Conservation (phyloP, 2,329 filamentous ascomycete species). For the Fusarium decemcellulare region DNA sequence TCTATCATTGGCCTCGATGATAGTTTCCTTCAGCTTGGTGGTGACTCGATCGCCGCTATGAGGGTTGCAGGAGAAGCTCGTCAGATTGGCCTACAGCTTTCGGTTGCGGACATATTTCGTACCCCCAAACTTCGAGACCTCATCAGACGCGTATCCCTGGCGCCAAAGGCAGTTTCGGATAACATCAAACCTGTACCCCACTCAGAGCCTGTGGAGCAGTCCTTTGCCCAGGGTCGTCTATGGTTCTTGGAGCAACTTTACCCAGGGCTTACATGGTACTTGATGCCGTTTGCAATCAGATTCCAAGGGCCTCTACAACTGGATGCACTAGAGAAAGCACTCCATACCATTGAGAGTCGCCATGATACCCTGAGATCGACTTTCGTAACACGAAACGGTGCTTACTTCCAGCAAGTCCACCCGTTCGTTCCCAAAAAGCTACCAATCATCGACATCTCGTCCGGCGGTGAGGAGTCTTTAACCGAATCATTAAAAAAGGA, state of each 20-base stretch:
- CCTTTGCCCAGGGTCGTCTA: constrained; percentile 10
- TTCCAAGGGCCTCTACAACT: not conserved
- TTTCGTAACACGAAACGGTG: not conserved
- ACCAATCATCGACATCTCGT: constrained; percentile 8
- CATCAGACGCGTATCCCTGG: no score
- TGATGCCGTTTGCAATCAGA: constrained; percentile 1
- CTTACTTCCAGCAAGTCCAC: constrained; percentile 10
- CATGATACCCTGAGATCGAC: constrained; percentile 3
- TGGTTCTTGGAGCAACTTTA: constrained; percentile 5
- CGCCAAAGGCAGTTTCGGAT: no score
- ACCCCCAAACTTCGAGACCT: no score
- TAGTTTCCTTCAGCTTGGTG: no score
- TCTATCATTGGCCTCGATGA: no score
- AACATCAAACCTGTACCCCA: no score
- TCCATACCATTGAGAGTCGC: not conserved
- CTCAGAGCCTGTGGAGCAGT: constrained; percentile 36
- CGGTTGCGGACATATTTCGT: no score
- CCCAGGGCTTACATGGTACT: not conserved
- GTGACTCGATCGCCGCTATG: no score
- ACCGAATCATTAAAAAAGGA: constrained; percentile 5
- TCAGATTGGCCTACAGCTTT: no score
- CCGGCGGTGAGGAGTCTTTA: not conserved
- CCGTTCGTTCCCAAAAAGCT: constrained; percentile 11
- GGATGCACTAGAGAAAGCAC: not conserved
- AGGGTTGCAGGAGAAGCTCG: no score